Base-by-base conservation (phyloP, 1,284 basidiomycete genomes). In the Cutaneotrichosporon sp. region DNA sequence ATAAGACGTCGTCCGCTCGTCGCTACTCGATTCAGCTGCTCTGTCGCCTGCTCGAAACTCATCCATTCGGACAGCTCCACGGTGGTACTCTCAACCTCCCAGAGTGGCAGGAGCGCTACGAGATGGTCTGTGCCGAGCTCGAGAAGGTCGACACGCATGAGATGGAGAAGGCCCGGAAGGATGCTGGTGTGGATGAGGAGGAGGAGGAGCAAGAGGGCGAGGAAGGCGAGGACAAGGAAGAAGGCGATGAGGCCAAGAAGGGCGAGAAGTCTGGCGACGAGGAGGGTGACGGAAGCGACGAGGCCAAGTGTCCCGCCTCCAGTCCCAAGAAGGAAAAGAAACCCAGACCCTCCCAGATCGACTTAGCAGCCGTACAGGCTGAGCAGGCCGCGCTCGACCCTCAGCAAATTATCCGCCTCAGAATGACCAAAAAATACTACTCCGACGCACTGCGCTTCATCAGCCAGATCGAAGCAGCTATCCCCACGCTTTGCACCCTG, bases 371-470 rank as follows among this genome's bases (percentile, higher is more conserved):
- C 8, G 62, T 76, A n/a, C 64, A 74, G 45, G 79, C 84, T 44
- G 86, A 87, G 62, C 83, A 88, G 64, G 81, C 82, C 4, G 79
- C 81, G 1, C 75, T 88, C 25, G 81, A 88, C 60, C 80, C 80
- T 39, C 64, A 68, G 47, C 79, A 87, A 52, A 74, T 88, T 39
- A 80, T 84, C 29, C 80, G 83, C 53, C 79, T 93, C 6, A 82
- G 85, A n/a, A 77, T 96, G 38, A 84, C 82, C 50, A 90, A 88
- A 74, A 86, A 86, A 62, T 97, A 93, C 77, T 92, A 88, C 68
- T 77, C 82, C 1, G 94, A 97, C 64, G 92, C 87, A 1, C 78
- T 97, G 38, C 79, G 77, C 51, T 97, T 97, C 72, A 93, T 97
- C 66, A 81, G 82, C 25, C 81, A 84, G 61, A 79, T 97, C 46